These are phyloP conservation scores for Cryptococcus sp. DNA, from an alignment of 1,284 basidiomycete species.

Conservation along the genomic window DNA sequence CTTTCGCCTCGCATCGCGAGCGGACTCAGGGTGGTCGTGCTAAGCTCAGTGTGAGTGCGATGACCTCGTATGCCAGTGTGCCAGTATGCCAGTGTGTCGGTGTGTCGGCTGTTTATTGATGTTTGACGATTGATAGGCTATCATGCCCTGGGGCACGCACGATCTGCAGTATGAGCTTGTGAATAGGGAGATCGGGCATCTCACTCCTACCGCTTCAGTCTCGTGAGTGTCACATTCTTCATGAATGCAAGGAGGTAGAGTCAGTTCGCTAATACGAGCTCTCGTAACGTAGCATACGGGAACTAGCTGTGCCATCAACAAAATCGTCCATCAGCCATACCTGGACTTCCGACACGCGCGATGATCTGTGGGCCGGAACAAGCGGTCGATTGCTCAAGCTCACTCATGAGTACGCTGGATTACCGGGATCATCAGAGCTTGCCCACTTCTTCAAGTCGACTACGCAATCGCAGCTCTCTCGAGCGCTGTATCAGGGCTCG, in stretches of 20 bases:
- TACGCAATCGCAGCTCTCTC: constrained; percentile 66
- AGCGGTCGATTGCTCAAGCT: constrained; percentile 66
- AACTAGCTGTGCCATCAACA: constrained; percentile 72
- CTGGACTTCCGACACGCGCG: constrained; percentile 75
- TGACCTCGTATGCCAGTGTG: neutral
- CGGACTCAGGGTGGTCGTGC: constrained; percentile 51
- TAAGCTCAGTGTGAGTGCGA: constrained; percentile 45
- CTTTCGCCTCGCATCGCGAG: constrained; percentile 56
- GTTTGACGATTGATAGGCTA: constrained; percentile 49
- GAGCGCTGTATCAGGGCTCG: constrained; percentile 57
- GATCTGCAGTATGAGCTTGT: constrained; percentile 81
- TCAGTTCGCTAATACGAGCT: too few relatives aligned
- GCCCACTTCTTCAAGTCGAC: constrained; percentile 71
- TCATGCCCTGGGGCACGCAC: constrained; percentile 62
- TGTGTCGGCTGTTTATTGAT: neutral
- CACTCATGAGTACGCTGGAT: constrained; percentile 74
- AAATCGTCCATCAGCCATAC: constrained; percentile 86
- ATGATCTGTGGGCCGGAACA: constrained; percentile 69
- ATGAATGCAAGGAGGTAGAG: neutral
- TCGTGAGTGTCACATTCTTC: constrained; percentile 59
- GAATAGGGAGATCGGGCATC: constrained; percentile 69
- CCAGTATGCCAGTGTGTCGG: too few relatives aligned
- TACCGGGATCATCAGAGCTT: constrained; percentile 65
- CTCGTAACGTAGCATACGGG: constrained; percentile 65
- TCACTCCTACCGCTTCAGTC: constrained; percentile 74